Base-by-base conservation (phyloP, 495 filamentous ascomycete genomes). In the Penicillium soppii region DNA sequence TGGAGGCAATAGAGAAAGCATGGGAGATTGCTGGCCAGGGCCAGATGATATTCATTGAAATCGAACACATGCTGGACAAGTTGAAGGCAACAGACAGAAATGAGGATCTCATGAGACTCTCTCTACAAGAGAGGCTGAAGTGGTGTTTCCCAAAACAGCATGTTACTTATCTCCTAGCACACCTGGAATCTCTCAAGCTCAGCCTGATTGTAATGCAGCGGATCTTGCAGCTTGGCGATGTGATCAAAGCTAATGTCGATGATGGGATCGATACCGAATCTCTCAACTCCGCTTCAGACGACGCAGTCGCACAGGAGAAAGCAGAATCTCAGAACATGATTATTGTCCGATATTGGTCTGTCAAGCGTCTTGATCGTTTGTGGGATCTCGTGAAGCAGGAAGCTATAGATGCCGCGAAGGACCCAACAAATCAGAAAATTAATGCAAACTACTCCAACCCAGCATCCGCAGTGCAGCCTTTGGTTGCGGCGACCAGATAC, bases 311-410 rank as follows among this genome's bases (percentile, higher is more conserved):
- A 6, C 73, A 76, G 49, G 73, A 74, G 26, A 65, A 72, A 41
- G 71, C 69, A 7, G 73, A 77, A 35, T 63, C 66, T 10, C 71
- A 77, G 52, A 77, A 74, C 42, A 73, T 77, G 73, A 65, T 77
- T 21, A 65, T 77, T n/a, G 64, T 75, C 4, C 58, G 74, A 35
- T 72, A 76, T 51, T 76, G 69, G 68, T 68, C 73, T 10, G 51
- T 66, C 22, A 71, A 67, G 36, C 70, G 70, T 9, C 58, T 77
- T 5, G 71, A 71, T 21, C 62, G 62, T 7, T 54, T 77, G 17
- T 75, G 71, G 59, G 61, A 70, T 37, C 15, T 61, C 16, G 72
- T 71, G 27, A 61, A 72, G 38, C 61, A 70, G 21, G 73, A 75
- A 45, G 62, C 55, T 19, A 26, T 48, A 7, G 66, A 74, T 22